Base-by-base conservation (phyloP, 345 rosid species). In the Erucastrum elatum region DNA sequence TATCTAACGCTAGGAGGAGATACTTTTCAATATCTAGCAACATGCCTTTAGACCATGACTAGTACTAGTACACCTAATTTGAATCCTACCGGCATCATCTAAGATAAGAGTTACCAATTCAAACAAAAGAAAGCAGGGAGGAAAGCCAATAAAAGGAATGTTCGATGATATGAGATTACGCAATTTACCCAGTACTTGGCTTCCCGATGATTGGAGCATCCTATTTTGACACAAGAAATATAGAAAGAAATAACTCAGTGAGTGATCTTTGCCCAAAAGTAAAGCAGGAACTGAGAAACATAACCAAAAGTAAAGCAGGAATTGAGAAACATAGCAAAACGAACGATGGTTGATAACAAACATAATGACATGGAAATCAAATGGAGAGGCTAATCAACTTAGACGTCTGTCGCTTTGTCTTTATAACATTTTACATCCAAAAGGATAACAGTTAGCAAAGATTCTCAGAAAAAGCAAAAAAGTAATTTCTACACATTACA, bases 131-230 rank as follows among this genome's bases (percentile, higher is more conserved):
- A 61, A 51, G 66, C 66, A 68, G 53, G 68, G 60, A 62, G 53
- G 17, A 44, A 70, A 56, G 51, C 72, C 60, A 41, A 41, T 55
- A 65, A 37, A 56, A 58, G 46, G 30, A 34, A 34, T 16, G 41
- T 21, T 53, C 59, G 53, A 53, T 26, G 60, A 16, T 53, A 17
- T 27, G 62, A 64, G 63, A 73, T 75, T 41, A 83, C 70, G 81
- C 63, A 67, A 78, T 75, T 85, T 91, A 95, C 99, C 99, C 90
- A 46, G 75, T 67, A 64, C 87, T 86, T 53, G 98, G 96, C 86
- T 89, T 90, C 81, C 99, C 97, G 51, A 95, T 84, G 51, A 93
- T 68, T 60, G 99, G 99, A 29, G 90, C 91, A 63, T 89, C 99
- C 99, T 95, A 91, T 81, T 29, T 75, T 26, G 73, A 71, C 74